Evolutionary conservation across 1,284 basidiomycete genomes (phyloP).

Genomic region (Chalciporus sp.): DNA sequence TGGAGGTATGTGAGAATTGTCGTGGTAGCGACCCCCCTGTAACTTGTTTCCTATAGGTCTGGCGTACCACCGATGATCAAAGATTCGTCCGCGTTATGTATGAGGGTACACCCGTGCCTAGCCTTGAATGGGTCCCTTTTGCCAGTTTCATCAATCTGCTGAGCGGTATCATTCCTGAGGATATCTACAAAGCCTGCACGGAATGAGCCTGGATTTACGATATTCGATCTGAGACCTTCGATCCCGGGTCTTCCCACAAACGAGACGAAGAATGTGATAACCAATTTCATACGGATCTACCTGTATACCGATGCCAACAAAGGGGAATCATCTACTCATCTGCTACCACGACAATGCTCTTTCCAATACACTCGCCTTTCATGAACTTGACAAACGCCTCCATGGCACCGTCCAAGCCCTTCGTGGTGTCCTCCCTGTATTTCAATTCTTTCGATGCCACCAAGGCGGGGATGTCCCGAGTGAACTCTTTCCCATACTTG

Average conservation of each 20-base stretch:
- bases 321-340: not conserved
- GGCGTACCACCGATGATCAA: slow-evolving; percentile 32
- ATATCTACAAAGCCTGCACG: slow-evolving; percentile 34
- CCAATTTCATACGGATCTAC: too few species aligned
- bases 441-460: slow-evolving; percentile 16
- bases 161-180: slow-evolving; percentile 39
- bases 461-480: slow-evolving; percentile 15
- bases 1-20: slow-evolving; percentile 42
- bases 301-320: too few species aligned
- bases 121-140: slow-evolving; percentile 42
- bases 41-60: slow-evolving; percentile 38
- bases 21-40: not conserved
- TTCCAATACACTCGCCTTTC: slow-evolving; percentile 22
- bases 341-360: slow-evolving; percentile 19
- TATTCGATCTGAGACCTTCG: too few species aligned
- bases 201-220: slow-evolving; percentile 7
- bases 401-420: slow-evolving; percentile 15
- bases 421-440: slow-evolving; percentile 14
- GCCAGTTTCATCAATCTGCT: slow-evolving; percentile 42
- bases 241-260: too few species aligned
- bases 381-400: slow-evolving; percentile 22
- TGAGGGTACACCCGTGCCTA: slow-evolving; percentile 45
- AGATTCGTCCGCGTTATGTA: slow-evolving; percentile 49
- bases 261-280: too few species aligned
- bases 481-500: slow-evolving; percentile 14